Evolutionary conservation across 768 basidiomycete genomes (phyloP), one percentile per base, ranked within the genome.

Genomic region (Aureoboletus auriporus): DNA sequence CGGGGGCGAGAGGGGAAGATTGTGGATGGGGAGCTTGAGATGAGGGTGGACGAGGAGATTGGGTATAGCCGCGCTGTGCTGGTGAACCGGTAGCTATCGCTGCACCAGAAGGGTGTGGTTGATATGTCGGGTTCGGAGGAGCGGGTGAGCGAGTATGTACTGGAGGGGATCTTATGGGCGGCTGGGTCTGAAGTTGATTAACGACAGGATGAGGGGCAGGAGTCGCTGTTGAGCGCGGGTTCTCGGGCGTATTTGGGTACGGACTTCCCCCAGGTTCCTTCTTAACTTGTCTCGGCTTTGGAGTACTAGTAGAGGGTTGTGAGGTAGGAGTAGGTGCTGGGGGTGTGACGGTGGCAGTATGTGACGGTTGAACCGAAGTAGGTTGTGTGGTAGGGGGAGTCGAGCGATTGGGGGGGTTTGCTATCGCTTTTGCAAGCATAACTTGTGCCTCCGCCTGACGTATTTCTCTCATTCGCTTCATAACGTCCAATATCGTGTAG

Each of bases 401-500:
- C 8, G 67, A 53, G 20, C 56, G 63, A 7, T 59, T 64, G 2
- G 64, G 62, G 30, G 69, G 57, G 20, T 67, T 61, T 30, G 66
- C 57, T 36, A 67, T 61, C 12, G 50, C 54, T 44, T 56, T 67
- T 13, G 67, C 61, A 5, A 57, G 17, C 40, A 52, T 20, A 12
- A 49, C 53, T 27, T 52, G 68, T 20, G 59, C 51, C 47, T 54
- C 57, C 10, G 56, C 62, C 29, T 58, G 55, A 17, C 65, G 65
- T 40, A 29, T 56, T 52, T 69, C 65, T 46, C 52, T 54, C 51
- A 49, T 51, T 0, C 59, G 67, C 44, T 64, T 69, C 41, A 78
- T 63, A 31, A 73, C 66, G 14, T 86, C 83, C 67, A 86, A 56
- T 55, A 86, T 71, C 29, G 73, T 71, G 61, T 80, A 86, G 47